Evolutionary conservation across 2,329 filamentous ascomycete genomes (phyloP), one percentile per base, ranked within the genome.

Genomic region (Phyllosticta capitalensis): DNA sequence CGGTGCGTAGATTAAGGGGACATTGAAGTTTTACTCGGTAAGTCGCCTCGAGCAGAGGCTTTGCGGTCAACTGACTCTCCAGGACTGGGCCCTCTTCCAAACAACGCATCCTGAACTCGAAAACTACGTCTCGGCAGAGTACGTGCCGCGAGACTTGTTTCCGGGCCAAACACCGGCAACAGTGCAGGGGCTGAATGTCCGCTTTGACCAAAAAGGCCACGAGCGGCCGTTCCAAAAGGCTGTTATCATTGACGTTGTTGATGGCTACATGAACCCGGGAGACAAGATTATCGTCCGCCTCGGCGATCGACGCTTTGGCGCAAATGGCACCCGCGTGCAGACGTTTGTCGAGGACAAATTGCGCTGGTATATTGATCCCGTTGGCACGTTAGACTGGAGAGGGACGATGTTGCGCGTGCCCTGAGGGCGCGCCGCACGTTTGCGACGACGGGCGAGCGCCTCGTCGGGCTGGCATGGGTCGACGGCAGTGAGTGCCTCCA

Each of bases 201-300:
- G 71, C 5, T 74, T 74, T 55, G 71, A 74, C 62, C 71, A 74
- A 56, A 74, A 74, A 55, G 72, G 71, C 19, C 71, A 73, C 50
- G 71, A 74, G 62, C 60, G 71, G 7, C 72, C 71, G 0, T 74
- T 72, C 28, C 71, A 74, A 48, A 74, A 74, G 61, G 72, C 72
- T 9, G 20, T 58, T 9, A 21, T 58, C 2, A 33, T 58, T 10
- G 55, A 58, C 55, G 65, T 74, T 26, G 68, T 73, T 0, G 71
- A 74, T 54, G 71, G 71, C 0, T 73, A 72, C 59, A 63, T 74
- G 38, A 73, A 74, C 51, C 69, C 71, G 0, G 70, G 69, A 0
- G 71, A 72, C 62, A 65, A 67, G 55, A 72, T 72, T 45, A 54
- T 71, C 1, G 63, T 73, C 6, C 68, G 71, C 1, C 56, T 74